Conservation (phyloP, 208 protist genomes). For the Leptomonas seymouri region DNA sequence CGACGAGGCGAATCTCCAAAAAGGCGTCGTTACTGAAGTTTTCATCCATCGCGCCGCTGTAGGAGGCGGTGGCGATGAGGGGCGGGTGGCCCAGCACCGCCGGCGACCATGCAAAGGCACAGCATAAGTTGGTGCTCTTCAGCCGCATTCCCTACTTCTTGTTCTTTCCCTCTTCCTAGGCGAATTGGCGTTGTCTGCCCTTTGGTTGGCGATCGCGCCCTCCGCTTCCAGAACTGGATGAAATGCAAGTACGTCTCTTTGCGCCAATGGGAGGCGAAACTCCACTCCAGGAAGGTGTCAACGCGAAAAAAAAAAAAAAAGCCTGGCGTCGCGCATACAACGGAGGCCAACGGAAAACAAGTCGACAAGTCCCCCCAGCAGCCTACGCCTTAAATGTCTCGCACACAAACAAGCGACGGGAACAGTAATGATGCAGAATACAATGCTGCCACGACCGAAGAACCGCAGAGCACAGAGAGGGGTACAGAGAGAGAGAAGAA, state of each 20-base stretch:
- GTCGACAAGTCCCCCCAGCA: not conserved
- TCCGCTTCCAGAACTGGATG: too few relatives aligned
- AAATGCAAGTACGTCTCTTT: too few relatives aligned
- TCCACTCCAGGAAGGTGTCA: not conserved
- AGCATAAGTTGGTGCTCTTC: conserved; percentile 60
- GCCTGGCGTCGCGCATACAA: too few relatives aligned
- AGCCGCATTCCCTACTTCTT: conserved; percentile 51
- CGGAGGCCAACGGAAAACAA: too few relatives aligned
- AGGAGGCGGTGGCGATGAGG: conserved; percentile 72
- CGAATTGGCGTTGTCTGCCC: not conserved
- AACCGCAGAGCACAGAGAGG: too few relatives aligned
- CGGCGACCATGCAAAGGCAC: conserved; percentile 83
- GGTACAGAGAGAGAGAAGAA: not conserved
- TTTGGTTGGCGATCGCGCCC: too few relatives aligned
- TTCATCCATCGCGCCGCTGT: conserved; percentile 72
- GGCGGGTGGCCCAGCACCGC: conserved; percentile 46
- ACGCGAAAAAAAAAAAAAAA: conserved; percentile 6
- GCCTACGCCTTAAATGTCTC: not conserved
- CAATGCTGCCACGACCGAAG: too few relatives aligned
- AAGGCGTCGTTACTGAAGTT: conserved; percentile 72
- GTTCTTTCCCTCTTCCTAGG: not conserved
- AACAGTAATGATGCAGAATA: not conserved
- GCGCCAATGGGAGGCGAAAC: too few relatives aligned
- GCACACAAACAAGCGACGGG: conserved; percentile 1
- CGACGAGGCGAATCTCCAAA: conserved; percentile 68